Conservation (phyloP, 2,329 filamentous ascomycete genomes). For the Graphilbum fragrans region DNA sequence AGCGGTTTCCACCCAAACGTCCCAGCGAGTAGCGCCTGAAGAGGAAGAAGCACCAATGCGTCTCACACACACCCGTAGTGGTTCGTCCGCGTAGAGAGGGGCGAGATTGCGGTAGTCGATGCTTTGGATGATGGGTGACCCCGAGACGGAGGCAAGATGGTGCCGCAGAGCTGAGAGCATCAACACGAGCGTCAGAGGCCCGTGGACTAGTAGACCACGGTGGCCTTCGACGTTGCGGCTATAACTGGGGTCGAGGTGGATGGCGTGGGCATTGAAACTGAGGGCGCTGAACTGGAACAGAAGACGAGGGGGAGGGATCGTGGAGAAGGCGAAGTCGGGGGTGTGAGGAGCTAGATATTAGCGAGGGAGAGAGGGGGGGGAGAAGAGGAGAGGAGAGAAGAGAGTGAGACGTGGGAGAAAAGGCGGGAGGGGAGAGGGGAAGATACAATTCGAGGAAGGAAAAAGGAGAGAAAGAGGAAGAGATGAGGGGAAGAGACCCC, state of each 20-base stretch:
- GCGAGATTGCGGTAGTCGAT: conserved; percentile 74
- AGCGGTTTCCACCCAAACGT: conserved; percentile 53
- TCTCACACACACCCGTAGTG: conserved; percentile 57
- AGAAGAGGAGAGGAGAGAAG: background rate
- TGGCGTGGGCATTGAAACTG: conserved; percentile 83
- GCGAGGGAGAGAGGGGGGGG: conserved; percentile 1
- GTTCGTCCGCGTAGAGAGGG: conserved; percentile 65
- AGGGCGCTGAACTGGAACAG: conserved; percentile 87
- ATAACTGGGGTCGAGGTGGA: conserved; percentile 71
- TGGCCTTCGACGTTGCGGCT: conserved; percentile 62
- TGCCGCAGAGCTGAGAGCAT: conserved; percentile 55
- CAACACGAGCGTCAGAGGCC: conserved; percentile 67
- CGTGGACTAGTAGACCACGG: conserved; percentile 68
- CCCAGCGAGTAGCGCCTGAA: conserved; percentile 30
- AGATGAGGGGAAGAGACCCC: background rate
- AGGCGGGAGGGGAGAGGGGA: background rate
- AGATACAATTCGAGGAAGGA: background rate
- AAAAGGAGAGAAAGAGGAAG: background rate
- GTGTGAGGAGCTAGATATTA: conserved; percentile 18
- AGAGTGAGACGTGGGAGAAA: background rate
- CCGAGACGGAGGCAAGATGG: conserved; percentile 1
- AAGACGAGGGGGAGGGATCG: conserved; percentile 57
- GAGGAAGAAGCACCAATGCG: conserved; percentile 19
- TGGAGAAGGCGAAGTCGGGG: conserved; percentile 29
- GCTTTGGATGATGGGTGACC: conserved; percentile 27